A percentile compares a stretch with the other conserved stretches of the same genome.
Conservation (phyloP, 768 basidiomycete species). For the Lenzites betulinus region DNA sequence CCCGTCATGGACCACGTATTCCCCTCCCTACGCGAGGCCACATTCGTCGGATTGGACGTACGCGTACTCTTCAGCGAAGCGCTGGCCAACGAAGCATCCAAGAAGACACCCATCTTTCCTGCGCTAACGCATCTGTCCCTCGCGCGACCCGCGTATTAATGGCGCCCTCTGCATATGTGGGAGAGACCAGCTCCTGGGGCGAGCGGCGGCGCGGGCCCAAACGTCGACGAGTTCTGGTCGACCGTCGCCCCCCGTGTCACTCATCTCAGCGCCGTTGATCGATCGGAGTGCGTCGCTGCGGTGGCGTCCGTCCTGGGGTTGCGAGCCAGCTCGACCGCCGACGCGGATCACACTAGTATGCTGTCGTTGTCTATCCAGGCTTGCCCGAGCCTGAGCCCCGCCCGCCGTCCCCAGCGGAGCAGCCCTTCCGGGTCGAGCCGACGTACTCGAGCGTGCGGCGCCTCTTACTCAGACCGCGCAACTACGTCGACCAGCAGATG, state of each 20-base stretch:
- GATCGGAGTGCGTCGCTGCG: not conserved
- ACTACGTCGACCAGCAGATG: too few relatives aligned
- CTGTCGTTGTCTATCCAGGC: too few relatives aligned
- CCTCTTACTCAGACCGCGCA: not conserved
- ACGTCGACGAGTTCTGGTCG: not conserved
- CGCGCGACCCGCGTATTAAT: not conserved
- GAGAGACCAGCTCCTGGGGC: too few relatives aligned
- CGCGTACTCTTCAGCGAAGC: not conserved
- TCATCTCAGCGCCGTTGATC: not conserved
- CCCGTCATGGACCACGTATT: not conserved
- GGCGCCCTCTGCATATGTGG: too few relatives aligned
- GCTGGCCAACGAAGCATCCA: not conserved
- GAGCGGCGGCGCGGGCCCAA: too few relatives aligned
- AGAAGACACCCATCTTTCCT: not conserved
- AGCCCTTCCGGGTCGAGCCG: not conserved
- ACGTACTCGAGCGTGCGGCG: not conserved
- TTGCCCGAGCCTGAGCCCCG: too few relatives aligned
- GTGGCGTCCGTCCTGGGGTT: not conserved
- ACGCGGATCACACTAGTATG: too few relatives aligned
- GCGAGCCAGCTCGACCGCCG: not conserved
- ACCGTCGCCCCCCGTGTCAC: not conserved
- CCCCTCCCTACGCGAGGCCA: not conserved
- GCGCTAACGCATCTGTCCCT: not conserved
- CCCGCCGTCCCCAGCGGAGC: too few relatives aligned
- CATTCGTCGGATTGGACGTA: not conserved